Base-by-base conservation (phyloP, 768 basidiomycete genomes). In the Ramaria rubella region DNA sequence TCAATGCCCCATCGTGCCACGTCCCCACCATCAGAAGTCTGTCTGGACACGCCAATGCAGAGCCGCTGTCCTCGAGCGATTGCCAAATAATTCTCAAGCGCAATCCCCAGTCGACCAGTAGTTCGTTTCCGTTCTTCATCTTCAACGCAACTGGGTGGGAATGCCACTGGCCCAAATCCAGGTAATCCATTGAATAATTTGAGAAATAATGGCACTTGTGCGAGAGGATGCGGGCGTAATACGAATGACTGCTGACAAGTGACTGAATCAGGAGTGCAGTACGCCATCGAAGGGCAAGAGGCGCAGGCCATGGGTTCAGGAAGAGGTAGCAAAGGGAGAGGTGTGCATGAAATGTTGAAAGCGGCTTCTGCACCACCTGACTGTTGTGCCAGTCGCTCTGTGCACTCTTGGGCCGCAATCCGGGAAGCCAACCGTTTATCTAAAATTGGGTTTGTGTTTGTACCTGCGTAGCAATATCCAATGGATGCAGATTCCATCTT, bases 1-100 rank as follows among this genome's bases (percentile, higher is more conserved):
- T 83, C 79, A 26, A 85, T 60, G 46, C 90, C 91, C 86, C 87
- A 92, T 64, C 75, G 80, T 66, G 77, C 78, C n/a, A 87, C 90
- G 62, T 89, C 85, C 58, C 82, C 81, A 11, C 81, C 83, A 53
- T 83, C 79, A 57, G 70, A 66, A 45, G 80, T 81, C 5, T 63
- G 58, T 2, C 51, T 52, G 46, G 69, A 71, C 31, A 77, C 78
- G 36, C 83, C 81, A 36, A 72, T 74, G 68, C 90, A 93, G 9
- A 89, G 60, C 58, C 81, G 45, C 78, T 62, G 71, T 73, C 40
- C 91, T 84, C 61, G 82, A 75, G 69, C 83, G 81, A 63, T 79
- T 75, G 11, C 81, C 81, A 57, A 89, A 75, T 46, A 79, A 68
- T 27, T 75, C 71, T 90, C 87, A 50, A 92, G 79, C 9, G 79